A percentile compares a stretch with the other conserved stretches of the same genome.
These are phyloP conservation scores for Pseudogymnoascus pannorum DNA, from an alignment of 2,329 filamentous ascomycete species.

Conservation along the genomic window DNA sequence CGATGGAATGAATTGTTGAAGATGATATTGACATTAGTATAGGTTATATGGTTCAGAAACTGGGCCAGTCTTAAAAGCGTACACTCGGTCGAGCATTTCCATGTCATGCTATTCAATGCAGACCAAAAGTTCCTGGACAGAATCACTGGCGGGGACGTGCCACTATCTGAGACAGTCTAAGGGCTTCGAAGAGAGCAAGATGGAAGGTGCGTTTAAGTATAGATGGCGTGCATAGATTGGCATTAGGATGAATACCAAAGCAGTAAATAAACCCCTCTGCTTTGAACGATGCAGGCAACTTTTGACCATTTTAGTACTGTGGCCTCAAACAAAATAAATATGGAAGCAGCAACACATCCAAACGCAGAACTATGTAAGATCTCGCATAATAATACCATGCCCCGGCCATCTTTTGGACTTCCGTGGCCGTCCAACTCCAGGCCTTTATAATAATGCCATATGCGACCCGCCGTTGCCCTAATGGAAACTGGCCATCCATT, in stretches of 20 bases:
- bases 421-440: not conserved
- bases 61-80: slow-evolving; percentile 81
- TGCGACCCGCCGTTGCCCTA: not conserved
- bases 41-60: slow-evolving; percentile 81
- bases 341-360: not conserved
- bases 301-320: not conserved
- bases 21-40: slow-evolving; percentile 15
- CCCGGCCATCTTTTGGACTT: not conserved
- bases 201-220: not conserved
- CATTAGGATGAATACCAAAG: not conserved
- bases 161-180: slow-evolving; percentile 43
- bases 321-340: not conserved
- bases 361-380: not conserved
- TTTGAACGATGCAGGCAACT: not conserved
- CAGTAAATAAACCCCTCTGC: not conserved
- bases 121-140: slow-evolving; percentile 60
- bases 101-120: slow-evolving; percentile 81
- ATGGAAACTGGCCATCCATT: not conserved
- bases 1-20: slow-evolving; percentile 27
- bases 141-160: slow-evolving; percentile 68
- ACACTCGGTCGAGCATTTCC: slow-evolving; percentile 84
- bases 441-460: not conserved
- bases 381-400: not conserved
- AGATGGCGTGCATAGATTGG: not conserved
- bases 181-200: not conserved